Base-by-base conservation (phyloP, 108 stramenopile species). In the Pseudonitzschia pungens region DNA sequence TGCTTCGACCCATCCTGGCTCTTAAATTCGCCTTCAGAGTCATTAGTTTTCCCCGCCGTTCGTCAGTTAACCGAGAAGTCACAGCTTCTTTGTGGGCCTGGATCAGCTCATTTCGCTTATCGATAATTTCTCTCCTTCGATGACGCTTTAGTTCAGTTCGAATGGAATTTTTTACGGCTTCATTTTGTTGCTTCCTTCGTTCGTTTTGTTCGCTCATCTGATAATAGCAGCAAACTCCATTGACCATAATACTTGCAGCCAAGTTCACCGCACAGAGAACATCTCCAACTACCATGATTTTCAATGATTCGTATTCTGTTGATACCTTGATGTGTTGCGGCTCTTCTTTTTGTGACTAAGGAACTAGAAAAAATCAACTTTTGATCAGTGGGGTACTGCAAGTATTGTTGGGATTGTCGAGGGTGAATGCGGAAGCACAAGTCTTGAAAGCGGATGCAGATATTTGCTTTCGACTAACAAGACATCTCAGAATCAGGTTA, bases 181-280 rank as follows among this genome's bases (percentile, higher is more conserved):
- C 58, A 41, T 78, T 44, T 31, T 78, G 71, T n/a, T 67, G 56
- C 36, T 57, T 22, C 56, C 43, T 58, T 0, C 57, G 42, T 48
- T 67, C 41, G 27, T 72, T 56, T 51, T 78, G 71, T 55, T 59
- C 55, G 18, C 42, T 44, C 71, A 68, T 68, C 28, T 78, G 58
- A 36, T 78, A 78, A 55, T 27, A 72, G 43, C 70, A 72, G 66
- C 77, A 78, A n/a, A 72, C 21, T 41, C 77, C 77, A 50, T 72
- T 78, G 21, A 72, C 67, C 65, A 78, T 55, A 1, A 68, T 15
- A 10, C 58, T 60, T 29, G 71, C 65, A 6, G 77, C 71, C 20
- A 78, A 50, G 65, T 78, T 78, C 41, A 68, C 28, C 15, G 65
- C 65, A 57, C 77, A 78, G 2, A 72, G 43, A 29, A 62, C 71